Evolutionary conservation across 345 rosid species (phyloP).

Genomic region (Linum lewisii): DNA sequence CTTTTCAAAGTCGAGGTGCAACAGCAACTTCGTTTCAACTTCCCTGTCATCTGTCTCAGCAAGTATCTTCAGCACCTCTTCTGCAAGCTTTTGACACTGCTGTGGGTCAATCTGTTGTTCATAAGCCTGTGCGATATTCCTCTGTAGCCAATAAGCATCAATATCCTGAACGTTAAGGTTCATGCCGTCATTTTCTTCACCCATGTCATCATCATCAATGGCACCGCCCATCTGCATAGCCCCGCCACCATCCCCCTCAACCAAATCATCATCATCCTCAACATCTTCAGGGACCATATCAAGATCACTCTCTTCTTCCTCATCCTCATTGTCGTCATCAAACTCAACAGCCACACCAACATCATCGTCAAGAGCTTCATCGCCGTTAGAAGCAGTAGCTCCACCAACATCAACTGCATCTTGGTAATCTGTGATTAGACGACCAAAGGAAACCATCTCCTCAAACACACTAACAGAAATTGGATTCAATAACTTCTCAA

Average conservation of each 20-base stretch:
- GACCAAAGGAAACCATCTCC: conserved; percentile 65
- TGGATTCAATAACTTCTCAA: conserved; percentile 64
- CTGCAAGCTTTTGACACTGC: conserved; percentile 79
- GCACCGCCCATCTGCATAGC: conserved; percentile 87
- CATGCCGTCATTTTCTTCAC: conserved; percentile 57
- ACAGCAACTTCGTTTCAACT: conserved; percentile 58
- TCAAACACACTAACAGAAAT: conserved; percentile 42
- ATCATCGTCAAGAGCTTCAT: conserved; percentile 75
- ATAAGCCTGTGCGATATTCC: conserved; percentile 82
- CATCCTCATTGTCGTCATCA: conserved; percentile 74
- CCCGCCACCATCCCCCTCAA: conserved; percentile 41
- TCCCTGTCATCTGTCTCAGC: conserved; percentile 80
- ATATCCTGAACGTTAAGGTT: conserved; percentile 81
- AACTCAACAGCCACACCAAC: conserved; percentile 90
- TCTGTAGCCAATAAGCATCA: conserved; percentile 96
- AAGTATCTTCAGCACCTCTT: conserved; percentile 84
- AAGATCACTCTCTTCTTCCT: conserved; percentile 81
- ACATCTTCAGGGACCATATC: conserved; percentile 81
- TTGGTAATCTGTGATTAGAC: conserved; percentile 71
- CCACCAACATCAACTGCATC: conserved; percentile 50
- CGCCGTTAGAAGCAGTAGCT: conserved; percentile 38
- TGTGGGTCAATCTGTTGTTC: conserved; percentile 87
- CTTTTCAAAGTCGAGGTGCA: conserved; percentile 51
- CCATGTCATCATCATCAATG: conserved; percentile 58
- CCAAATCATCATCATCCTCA: conserved; percentile 55